These are phyloP conservation scores for Blepharisma stoltei DNA, from an alignment of 73 alveolate genomes.

Conservation along the genomic window DNA sequence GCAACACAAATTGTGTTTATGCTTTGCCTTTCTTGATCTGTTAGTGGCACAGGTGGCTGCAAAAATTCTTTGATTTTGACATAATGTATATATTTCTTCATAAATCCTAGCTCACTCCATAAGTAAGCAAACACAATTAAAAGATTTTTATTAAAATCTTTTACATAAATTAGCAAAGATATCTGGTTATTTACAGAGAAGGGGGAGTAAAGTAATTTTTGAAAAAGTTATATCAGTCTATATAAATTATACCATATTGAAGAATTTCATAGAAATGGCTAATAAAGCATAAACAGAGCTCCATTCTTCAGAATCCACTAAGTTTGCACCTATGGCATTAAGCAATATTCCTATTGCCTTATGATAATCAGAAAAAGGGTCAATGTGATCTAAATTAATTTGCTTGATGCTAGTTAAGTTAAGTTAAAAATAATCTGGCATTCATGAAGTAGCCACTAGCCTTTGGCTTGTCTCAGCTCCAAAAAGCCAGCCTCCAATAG, in stretches of 20 bases:
- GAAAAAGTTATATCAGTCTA: background rate
- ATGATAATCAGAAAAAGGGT: background rate
- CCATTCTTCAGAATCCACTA: background rate
- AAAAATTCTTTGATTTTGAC: background rate
- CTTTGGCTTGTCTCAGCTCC: too few species aligned
- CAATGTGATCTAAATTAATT: background rate
- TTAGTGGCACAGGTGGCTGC: background rate
- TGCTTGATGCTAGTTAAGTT: background rate
- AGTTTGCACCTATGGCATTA: background rate
- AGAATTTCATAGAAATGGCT: background rate
- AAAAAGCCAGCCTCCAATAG: too few species aligned
- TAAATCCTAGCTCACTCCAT: too few species aligned
- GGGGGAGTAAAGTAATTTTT: background rate
- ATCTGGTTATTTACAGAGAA: too few species aligned
- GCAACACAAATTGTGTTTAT: background rate
- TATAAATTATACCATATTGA: background rate
- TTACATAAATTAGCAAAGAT: too few species aligned
- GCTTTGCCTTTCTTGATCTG: background rate
- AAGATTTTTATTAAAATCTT: too few species aligned
- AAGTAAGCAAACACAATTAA: too few species aligned
- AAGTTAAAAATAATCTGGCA: too few species aligned
- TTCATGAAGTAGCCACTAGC: too few species aligned
- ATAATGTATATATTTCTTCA: background rate
- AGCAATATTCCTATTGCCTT: background rate
- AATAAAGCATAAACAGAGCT: background rate